A percentile compares a stretch with the other conserved stretches of the same genome.
phyloP scores from a whole-genome alignment of 371 early-diverging fungal species.

The Dichotomocladium elegans region DNA sequence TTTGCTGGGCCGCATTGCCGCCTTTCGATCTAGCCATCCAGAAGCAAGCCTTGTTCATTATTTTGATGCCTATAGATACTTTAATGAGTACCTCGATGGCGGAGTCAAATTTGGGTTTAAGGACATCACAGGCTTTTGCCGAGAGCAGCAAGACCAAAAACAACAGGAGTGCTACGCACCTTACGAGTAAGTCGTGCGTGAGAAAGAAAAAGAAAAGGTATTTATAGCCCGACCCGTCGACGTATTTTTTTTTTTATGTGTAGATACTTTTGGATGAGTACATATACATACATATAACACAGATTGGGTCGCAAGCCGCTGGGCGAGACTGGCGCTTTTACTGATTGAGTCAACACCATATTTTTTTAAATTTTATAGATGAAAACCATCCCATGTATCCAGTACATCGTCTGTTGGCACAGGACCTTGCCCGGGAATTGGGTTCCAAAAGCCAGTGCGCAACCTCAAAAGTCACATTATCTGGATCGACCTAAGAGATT shows the following conservation, averaged over 20 bases:
- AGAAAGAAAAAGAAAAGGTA: too few species aligned
- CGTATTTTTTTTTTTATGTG: not conserved
- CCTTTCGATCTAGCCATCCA: not conserved
- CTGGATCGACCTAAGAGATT: too few species aligned
- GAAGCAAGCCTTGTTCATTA: not conserved
- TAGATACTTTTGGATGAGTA: slow-evolving; percentile 18
- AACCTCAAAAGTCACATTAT: too few species aligned
- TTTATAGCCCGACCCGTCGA: not conserved
- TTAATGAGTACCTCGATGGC: slow-evolving; percentile 3
- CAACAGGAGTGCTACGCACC: too few species aligned
- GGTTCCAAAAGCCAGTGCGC: not conserved
- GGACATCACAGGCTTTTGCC: slow-evolving; percentile 1
- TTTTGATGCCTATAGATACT: slow-evolving; percentile 11
- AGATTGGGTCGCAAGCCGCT: too few species aligned
- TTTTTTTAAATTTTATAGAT: not conserved
- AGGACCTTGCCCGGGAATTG: slow-evolving; percentile 3
- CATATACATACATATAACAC: not conserved
- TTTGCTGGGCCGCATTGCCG: not conserved
- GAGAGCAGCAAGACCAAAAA: not conserved
- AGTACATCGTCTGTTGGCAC: slow-evolving; percentile 4
- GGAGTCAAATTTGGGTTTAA: slow-evolving; percentile 3
- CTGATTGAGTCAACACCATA: not conserved
- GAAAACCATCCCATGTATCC: slow-evolving; percentile 8
- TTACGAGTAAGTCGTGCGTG: slow-evolving; percentile 6
- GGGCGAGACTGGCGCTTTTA: not conserved